Evolutionary conservation across 176 grass and related monocot genomes (phyloP), one percentile per base, ranked within the genome.

Genomic region (Avena insularis): DNA sequence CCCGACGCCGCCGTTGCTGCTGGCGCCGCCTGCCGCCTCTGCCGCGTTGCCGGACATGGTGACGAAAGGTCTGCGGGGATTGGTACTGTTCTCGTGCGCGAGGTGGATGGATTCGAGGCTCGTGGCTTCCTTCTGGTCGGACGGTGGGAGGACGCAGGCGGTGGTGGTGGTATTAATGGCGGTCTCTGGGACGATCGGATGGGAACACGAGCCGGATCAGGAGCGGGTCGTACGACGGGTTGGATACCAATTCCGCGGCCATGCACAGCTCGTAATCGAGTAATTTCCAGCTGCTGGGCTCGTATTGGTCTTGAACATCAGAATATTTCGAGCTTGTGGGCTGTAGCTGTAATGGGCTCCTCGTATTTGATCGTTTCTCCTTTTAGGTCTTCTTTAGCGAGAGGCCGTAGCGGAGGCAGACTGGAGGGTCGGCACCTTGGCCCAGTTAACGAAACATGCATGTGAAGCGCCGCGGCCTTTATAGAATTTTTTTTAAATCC

Each of bases 1-100:
- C 56, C 87, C 66, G 89, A 77, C 56, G 80, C 14, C 38, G 38
- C 38, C 83, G 86, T 67, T 81, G 86, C 79, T 59, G 16, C 1
- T 62, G 23, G 66, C n/a, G 51, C 86, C 80, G 53, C 81, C 54
- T 0, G 51, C 48, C 33, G 51, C 48, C 33, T 54, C 59, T 16
- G 20, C 87, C 75, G 50, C 75, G 70, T 78, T n/a, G 60, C 83
- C 50, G 5, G 83, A 81, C 88, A 50, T 86, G 29, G 13, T 36
- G 29, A 36, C 64, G 71, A 48, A 23, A 51, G 51, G 53, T 56
- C 14, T 11, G 9, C 27, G 75, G 15, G 2, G 50, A n/a, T 78
- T 55, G 2, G 10, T 31, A 4, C 49, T 73, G 2, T 45, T 73
- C 43, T 48, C 70, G 43, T 8, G n/a, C n/a, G 71, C 33, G 15